Conservation (phyloP, 805 yeast genomes). For the Starmerella kuoi region DNA sequence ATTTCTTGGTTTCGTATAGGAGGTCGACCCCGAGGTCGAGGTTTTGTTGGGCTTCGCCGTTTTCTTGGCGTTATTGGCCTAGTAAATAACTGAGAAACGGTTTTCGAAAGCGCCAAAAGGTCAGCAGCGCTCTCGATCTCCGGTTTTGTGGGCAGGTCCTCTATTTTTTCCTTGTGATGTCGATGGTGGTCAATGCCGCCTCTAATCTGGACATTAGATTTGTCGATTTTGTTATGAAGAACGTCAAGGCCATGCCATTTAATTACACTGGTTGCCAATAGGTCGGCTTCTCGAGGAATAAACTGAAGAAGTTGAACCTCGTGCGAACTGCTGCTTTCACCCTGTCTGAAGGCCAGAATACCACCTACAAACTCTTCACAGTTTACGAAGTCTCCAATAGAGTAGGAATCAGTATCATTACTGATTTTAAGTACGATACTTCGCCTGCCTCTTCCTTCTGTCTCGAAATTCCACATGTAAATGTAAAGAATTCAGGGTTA, state of each 20-base stretch:
- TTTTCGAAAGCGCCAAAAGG: neutral
- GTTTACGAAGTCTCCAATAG: conserved; percentile 11
- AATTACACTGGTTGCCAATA: conserved; percentile 3
- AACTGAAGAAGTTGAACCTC: conserved; percentile 9
- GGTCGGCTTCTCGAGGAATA: neutral
- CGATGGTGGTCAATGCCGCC: conserved; percentile 8
- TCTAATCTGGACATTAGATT: neutral
- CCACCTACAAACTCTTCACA: conserved; percentile 14
- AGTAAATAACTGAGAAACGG: neutral
- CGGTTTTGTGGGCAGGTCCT: neutral
- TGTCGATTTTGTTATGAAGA: neutral
- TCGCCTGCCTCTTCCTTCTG: conserved; percentile 15
- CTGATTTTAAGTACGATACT: conserved; percentile 2
- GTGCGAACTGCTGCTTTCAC: conserved; percentile 12
- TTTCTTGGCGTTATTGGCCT: neutral
- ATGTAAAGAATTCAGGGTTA: neutral
- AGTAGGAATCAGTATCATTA: neutral
- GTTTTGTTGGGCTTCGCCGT: neutral
- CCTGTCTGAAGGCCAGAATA: conserved; percentile 8
- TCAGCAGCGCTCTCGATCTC: neutral
- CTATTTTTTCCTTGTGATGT: conserved; percentile 2
- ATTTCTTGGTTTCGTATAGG: neutral
- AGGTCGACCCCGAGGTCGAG: neutral
- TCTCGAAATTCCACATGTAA: conserved; percentile 16
- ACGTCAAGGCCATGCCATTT: conserved; percentile 5